These are phyloP conservation scores for Capsicum rhomboideum DNA, from an alignment of 257 asterid genomes.

Conservation along the genomic window DNA sequence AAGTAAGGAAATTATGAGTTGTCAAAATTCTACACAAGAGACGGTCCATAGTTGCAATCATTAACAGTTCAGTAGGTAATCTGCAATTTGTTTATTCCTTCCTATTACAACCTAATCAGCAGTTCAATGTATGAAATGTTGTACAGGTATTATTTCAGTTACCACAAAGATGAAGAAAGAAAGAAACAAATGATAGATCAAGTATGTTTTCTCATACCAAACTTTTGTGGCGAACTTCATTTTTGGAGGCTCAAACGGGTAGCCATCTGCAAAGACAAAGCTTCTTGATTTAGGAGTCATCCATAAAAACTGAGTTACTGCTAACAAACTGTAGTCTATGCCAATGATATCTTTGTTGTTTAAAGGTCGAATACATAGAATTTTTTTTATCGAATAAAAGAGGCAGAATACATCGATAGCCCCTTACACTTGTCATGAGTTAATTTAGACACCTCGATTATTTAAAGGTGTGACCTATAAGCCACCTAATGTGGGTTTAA, in stretches of 20 bases:
- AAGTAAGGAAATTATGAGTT: neutral
- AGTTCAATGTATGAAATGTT: neutral
- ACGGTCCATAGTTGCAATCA: neutral
- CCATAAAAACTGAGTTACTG: neutral
- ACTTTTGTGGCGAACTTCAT: conserved; percentile 91
- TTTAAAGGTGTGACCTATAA: no score
- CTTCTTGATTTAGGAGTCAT: neutral
- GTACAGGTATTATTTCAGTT: neutral
- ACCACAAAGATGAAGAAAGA: neutral
- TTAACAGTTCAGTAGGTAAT: neutral
- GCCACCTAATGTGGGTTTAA: no score
- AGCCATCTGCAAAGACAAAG: conserved; percentile 62
- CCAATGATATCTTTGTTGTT: neutral
- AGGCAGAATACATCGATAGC: no score
- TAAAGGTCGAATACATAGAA: no score
- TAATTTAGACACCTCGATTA: no score
- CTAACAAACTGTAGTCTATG: neutral
- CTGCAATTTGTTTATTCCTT: neutral
- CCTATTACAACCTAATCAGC: neutral
- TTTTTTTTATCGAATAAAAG: no score
- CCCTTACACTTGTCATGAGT: no score
- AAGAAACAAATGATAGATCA: neutral
- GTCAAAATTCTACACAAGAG: neutral
- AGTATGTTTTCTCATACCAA: conserved; percentile 51
- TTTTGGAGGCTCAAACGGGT: conserved; percentile 96